Evolutionary conservation across 345 rosid species (phyloP).

Genomic region (Zanthoxylum bungeanum): DNA sequence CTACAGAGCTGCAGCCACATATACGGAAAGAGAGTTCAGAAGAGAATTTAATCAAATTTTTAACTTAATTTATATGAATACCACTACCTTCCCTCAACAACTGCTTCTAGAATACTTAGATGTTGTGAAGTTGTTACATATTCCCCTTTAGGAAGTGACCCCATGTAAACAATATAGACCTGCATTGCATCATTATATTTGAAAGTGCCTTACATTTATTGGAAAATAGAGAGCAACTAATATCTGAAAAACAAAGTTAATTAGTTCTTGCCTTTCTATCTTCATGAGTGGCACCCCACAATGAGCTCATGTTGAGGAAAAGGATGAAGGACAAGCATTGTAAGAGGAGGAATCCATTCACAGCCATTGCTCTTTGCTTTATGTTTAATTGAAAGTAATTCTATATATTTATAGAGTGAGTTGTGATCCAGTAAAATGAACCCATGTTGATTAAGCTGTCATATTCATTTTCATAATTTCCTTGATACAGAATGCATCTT

Average conservation of each 20-base stretch:
- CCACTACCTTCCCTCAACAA: conserved; percentile 11
- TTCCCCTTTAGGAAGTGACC: conserved; percentile 27
- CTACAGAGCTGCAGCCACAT: background rate
- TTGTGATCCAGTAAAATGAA: background rate
- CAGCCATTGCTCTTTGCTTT: background rate
- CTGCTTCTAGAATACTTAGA: conserved; percentile 21
- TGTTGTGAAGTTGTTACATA: conserved; percentile 22
- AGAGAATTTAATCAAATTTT: background rate
- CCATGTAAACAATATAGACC: conserved; percentile 41
- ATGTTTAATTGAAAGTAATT: background rate
- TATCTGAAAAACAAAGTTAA: conserved; percentile 3
- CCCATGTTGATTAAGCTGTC: background rate
- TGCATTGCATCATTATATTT: conserved; percentile 6
- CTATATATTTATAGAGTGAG: background rate
- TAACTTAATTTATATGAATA: background rate
- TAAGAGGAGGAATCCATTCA: background rate
- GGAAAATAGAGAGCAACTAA: background rate
- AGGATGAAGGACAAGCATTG: background rate
- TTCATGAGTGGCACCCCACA: background rate
- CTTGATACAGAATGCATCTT: background rate
- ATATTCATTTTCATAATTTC: background rate
- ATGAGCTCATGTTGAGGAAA: background rate
- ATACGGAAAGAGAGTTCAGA: background rate
- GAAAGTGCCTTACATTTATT: too few relatives aligned
- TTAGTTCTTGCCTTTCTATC: background rate